Base-by-base conservation (phyloP, 768 basidiomycete species). In the Panaeolus papilionaceus region DNA sequence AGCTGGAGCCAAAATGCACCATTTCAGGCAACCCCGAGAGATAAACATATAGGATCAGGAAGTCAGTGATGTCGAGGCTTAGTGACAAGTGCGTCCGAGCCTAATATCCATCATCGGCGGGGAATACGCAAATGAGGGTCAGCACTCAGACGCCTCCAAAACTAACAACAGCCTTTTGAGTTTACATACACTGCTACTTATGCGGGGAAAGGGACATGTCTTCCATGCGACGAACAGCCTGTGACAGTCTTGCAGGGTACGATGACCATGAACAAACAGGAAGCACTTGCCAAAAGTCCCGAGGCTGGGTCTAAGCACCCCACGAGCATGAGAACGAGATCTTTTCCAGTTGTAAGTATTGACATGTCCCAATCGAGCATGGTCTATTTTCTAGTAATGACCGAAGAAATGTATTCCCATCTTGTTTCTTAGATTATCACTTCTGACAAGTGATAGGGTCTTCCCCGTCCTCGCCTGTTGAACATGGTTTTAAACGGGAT, bases 171-270 rank as follows among this genome's bases (percentile, higher is more conserved):
- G 54, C 54, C 54, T 58, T 58, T 58, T 58, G 54, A 58, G 26
- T 58, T 58, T 58, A 58, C 54, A 28, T 38, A 63, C 65, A 62
- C 64, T 58, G 28, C 61, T 58, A 64, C 64, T 64, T 65, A 38
- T 68, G 65, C 63, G 65, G 62, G 54, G 68, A 63, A 66, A 62
- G 37, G 45, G 37, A 58, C 28, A 16, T 58, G 54, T 58, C 54
- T 18, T 33, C 54, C 54, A 58, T 58, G 54, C 54, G 54, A 58
- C 33, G 28, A 58, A 58, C 33, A 58, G 28, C 23, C 47, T 23
- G 54, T 58, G 54, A 33, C 54, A 58, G 33, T 33, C 26, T 6
- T 58, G 54, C 54, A 58, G 54, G 54, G 54, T 58, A 58, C 54
- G 11, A 58, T 33, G 28, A 18, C 33, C 54, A 58, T 58, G 54